A percentile compares a stretch with the other conserved stretches of the same genome.
These are phyloP conservation scores for Penicillium sp. DNA, from an alignment of 2,329 filamentous ascomycete species.

Conservation along the genomic window DNA sequence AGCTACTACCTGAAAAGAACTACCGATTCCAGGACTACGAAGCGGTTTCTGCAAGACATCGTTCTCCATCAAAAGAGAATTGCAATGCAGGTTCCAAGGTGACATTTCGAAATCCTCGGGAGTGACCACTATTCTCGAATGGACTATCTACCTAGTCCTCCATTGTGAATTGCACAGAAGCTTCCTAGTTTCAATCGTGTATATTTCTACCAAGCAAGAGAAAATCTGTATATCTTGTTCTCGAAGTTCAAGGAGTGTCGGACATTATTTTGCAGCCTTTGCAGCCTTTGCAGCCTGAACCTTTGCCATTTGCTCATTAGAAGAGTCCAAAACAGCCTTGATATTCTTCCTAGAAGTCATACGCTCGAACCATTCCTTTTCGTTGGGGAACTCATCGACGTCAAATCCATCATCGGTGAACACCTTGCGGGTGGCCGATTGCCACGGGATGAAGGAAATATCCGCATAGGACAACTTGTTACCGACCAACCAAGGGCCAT, in stretches of 20 bases:
- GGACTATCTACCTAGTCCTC: too few species aligned
- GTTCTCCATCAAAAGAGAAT: too few species aligned
- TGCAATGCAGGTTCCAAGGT: too few species aligned
- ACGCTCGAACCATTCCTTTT: slow-evolving; percentile 18
- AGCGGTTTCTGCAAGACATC: too few species aligned
- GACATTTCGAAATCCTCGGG: too few species aligned
- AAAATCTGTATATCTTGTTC: background rate
- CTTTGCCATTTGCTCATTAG: slow-evolving; percentile 1
- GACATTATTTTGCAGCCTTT: background rate
- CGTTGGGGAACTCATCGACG: slow-evolving; percentile 7
- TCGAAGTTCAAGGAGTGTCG: background rate
- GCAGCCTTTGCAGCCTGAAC: background rate
- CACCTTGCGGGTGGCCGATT: background rate
- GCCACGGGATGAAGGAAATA: slow-evolving; percentile 42
- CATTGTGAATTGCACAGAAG: too few species aligned
- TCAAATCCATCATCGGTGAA: slow-evolving; percentile 6
- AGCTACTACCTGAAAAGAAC: too few species aligned
- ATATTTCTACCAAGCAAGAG: too few species aligned
- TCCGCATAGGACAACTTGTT: slow-evolving; percentile 46
- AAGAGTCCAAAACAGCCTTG: slow-evolving; percentile 1
- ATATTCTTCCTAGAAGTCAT: slow-evolving; percentile 11
- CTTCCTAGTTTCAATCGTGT: too few species aligned
- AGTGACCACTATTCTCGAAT: too few species aligned
- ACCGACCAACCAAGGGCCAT: slow-evolving; percentile 41
- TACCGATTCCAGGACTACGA: too few species aligned